phyloP scores from a whole-genome alignment of 495 filamentous ascomycete species.

The Astrothelium macrocarpum region DNA sequence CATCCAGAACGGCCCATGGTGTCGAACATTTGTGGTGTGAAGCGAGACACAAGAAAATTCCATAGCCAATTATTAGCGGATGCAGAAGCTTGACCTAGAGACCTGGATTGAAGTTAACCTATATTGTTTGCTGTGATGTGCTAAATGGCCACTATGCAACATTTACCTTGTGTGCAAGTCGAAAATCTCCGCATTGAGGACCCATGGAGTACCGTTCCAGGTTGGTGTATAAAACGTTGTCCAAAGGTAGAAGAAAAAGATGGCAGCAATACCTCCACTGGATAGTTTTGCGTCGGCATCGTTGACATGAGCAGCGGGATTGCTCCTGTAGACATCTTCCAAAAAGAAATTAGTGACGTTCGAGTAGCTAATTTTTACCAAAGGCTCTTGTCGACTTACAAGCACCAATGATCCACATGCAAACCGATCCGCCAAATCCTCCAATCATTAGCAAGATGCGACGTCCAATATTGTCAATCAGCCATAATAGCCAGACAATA shows the following conservation, averaged over 20 bases:
- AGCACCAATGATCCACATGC: constrained; percentile 48
- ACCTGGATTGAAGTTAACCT: constrained; percentile 11
- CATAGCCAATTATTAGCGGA: constrained; percentile 61
- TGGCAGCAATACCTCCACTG: constrained; percentile 54
- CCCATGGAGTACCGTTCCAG: constrained; percentile 54
- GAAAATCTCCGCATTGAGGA: constrained; percentile 33
- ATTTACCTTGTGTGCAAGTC: constrained; percentile 25
- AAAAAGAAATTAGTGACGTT: neutral
- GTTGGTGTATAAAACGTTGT: constrained; percentile 67
- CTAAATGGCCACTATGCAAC: neutral
- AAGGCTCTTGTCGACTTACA: constrained; percentile 18
- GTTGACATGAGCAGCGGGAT: constrained; percentile 42
- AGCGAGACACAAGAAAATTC: constrained; percentile 63
- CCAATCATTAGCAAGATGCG: constrained; percentile 47
- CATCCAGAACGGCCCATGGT: constrained; percentile 45
- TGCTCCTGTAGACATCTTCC: constrained; percentile 29
- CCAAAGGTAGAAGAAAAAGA: constrained; percentile 76
- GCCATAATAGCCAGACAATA: constrained; percentile 46
- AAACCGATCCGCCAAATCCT: constrained; percentile 43
- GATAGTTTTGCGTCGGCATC: constrained; percentile 32
- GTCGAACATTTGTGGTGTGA: constrained; percentile 68
- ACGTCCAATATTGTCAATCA: constrained; percentile 50
- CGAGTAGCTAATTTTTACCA: neutral
- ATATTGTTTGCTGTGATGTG: neutral
- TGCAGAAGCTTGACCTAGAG: constrained; percentile 58